Base-by-base conservation (phyloP, 805 yeast species). In the Candida nitratophila region DNA sequence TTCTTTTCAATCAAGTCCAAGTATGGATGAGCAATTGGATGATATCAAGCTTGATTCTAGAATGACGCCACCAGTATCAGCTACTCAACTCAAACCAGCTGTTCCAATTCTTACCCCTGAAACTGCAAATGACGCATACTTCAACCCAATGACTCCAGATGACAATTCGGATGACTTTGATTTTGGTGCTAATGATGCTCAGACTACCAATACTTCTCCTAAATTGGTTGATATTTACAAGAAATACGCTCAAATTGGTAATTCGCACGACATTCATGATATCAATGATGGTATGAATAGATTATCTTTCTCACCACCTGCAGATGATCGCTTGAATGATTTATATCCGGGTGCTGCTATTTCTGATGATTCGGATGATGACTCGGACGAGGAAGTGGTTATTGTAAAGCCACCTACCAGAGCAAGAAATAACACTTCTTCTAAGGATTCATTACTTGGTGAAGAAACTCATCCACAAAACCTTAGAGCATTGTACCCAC, bases 151-250 rank as follows among this genome's bases (percentile, higher is more conserved):
- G 22, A 27, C 32, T 11, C 40, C 40, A 6, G 30, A 24, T 21
- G 16, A 37, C n/a, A 16, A 22, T 15, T 22, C 29, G 11, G 40
- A 37, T 16, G 40, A 37, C 9, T 37, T 37, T 27, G 32, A 27
- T 26, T 37, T 37, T 27, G 16, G 29, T 16, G 12, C 27, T 14
- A 27, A 17, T 26, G 40, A 27, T 10, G 4, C 24, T 5, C 30
- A 15, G 4, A 22, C 43, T n/a, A 17, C 20, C 8, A 47, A 55
- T 3, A 41, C 51, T 2, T 58, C 64, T 9, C 63, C 65, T 2
- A 53, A 57, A 40, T 44, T 63, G 36, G 55, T 51, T 15, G 63
- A 57, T 33, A 61, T 64, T 8, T 64, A 64, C 44, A 55, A 52
- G 40, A 60, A 57, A 38, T 64, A 63, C 44, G 59, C 66, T 9